These are phyloP conservation scores for Ilex asprella DNA, from an alignment of 257 asterid genomes.

Conservation along the genomic window DNA sequence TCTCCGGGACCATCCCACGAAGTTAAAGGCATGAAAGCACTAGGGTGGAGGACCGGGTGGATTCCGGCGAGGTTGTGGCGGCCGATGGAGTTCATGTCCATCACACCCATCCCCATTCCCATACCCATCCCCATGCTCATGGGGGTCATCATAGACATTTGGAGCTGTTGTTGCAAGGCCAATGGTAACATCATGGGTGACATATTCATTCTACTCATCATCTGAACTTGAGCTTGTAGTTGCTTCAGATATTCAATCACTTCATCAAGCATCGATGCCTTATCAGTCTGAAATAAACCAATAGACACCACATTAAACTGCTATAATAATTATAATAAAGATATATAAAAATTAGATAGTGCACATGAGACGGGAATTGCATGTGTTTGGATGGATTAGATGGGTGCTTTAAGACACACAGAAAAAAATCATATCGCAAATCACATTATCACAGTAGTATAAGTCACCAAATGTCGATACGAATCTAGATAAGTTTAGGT, in stretches of 20 bases:
- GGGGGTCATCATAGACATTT: conserved; percentile 64
- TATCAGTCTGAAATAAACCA: conserved; percentile 47
- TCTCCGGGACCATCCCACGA: conserved; percentile 51
- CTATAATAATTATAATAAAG: too few species aligned
- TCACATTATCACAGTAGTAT: too few species aligned
- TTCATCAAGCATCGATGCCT: conserved; percentile 86
- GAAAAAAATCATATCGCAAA: too few species aligned
- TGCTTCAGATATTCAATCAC: conserved; percentile 71
- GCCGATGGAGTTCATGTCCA: conserved; percentile 47
- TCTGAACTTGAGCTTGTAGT: conserved; percentile 58
- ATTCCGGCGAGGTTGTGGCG: conserved; percentile 32
- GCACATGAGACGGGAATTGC: too few species aligned
- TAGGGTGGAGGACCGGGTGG: conserved; percentile 17
- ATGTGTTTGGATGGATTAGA: too few species aligned
- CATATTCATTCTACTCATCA: conserved; percentile 74
- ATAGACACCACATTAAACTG: not conserved
- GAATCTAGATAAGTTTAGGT: too few species aligned
- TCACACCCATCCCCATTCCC: conserved; percentile 34
- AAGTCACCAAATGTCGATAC: too few species aligned
- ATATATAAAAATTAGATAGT: too few species aligned
- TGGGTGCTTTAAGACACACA: too few species aligned
- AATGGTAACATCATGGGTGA: conserved; percentile 56
- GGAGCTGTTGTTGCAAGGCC: conserved; percentile 76
- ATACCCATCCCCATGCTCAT: conserved; percentile 50
- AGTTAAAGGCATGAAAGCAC: conserved; percentile 40